These are phyloP conservation scores for Penicillium atrosanguineum DNA, from an alignment of 495 filamentous ascomycete species.

Conservation along the genomic window DNA sequence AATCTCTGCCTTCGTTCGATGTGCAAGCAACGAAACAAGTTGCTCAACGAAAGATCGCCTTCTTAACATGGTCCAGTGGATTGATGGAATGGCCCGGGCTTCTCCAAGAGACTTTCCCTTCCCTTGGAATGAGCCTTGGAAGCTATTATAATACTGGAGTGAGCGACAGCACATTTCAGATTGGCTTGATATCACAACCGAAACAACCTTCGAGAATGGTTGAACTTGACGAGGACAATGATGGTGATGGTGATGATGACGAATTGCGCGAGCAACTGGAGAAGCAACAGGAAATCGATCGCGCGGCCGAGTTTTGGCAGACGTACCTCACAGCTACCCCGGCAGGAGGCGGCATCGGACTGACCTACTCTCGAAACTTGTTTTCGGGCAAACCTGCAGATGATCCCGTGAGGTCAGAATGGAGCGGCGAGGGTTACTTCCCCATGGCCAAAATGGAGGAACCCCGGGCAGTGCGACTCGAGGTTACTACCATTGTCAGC, in stretches of 20 bases:
- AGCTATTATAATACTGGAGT: constrained; percentile 16
- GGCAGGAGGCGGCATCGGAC: constrained; percentile 20
- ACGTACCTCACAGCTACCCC: constrained; percentile 28
- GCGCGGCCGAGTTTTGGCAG: constrained; percentile 36
- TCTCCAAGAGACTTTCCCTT: constrained; percentile 21
- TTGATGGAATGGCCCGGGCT: constrained; percentile 33
- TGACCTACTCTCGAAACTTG: constrained; percentile 42
- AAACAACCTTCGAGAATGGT: constrained; percentile 4
- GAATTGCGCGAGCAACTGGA: constrained; percentile 8
- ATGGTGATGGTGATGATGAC: constrained; percentile 25
- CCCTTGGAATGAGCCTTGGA: constrained; percentile 23
- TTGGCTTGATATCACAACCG: constrained; percentile 33
- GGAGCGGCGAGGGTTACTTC: constrained; percentile 43
- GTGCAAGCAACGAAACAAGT: constrained; percentile 31
- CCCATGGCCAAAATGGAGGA: constrained; percentile 29
- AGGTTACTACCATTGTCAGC: constrained; percentile 21
- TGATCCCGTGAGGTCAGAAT: constrained; percentile 35
- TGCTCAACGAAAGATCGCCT: constrained; percentile 28
- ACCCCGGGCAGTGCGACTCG: constrained; percentile 37
- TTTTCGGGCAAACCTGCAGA: constrained; percentile 38
- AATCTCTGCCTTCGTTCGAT: constrained; percentile 29
- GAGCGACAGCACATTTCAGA: constrained; percentile 31
- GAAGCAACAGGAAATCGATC: constrained; percentile 22
- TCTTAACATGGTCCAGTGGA: constrained; percentile 39
- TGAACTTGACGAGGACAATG: constrained; percentile 26